A percentile compares a stretch with the other conserved stretches of the same genome.
phyloP scores from a whole-genome alignment of 2,329 filamentous ascomycete species.

The Cladophialophora carrionii region DNA sequence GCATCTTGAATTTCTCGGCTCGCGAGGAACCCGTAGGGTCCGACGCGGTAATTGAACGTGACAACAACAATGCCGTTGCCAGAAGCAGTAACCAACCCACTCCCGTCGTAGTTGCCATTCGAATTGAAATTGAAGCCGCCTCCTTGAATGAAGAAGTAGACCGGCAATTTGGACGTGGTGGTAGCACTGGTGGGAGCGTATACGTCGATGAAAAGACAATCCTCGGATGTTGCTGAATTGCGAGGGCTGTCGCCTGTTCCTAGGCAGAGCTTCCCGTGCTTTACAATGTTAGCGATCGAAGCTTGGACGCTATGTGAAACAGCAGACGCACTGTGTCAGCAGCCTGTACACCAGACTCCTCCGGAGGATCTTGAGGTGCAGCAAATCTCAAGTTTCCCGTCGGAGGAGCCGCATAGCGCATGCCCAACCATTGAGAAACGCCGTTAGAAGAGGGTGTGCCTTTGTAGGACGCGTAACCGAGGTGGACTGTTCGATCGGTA shows the following conservation, averaged over 20 bases:
- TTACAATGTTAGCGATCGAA: neutral
- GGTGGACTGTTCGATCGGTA: conserved; percentile 55
- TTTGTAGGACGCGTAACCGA: conserved; percentile 69
- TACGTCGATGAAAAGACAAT: conserved; percentile 51
- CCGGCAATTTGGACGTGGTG: conserved; percentile 59
- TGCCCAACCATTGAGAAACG: conserved; percentile 72
- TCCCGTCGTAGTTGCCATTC: conserved; percentile 63
- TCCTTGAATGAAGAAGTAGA: conserved; percentile 66
- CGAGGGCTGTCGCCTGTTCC: conserved; percentile 69
- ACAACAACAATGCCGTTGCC: conserved; percentile 68
- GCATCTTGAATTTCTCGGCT: conserved; percentile 56
- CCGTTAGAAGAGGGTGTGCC: conserved; percentile 61
- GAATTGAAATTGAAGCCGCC: conserved; percentile 66
- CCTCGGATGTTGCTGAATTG: conserved; percentile 52
- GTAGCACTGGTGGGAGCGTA: conserved; percentile 45
- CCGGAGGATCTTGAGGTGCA: conserved; percentile 65
- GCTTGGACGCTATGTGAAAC: neutral
- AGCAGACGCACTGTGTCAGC: conserved; percentile 57
- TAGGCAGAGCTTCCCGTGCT: conserved; percentile 61
- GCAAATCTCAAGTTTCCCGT: conserved; percentile 67
- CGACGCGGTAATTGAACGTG: conserved; percentile 76
- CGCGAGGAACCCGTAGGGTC: conserved; percentile 71
- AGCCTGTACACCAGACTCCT: conserved; percentile 51
- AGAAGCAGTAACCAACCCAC: conserved; percentile 63
- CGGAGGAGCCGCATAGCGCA: conserved; percentile 74